A percentile compares a stretch with the other conserved stretches of the same genome.
Conservation (phyloP, 805 yeast genomes). For the Metschnikowia hibisci region DNA sequence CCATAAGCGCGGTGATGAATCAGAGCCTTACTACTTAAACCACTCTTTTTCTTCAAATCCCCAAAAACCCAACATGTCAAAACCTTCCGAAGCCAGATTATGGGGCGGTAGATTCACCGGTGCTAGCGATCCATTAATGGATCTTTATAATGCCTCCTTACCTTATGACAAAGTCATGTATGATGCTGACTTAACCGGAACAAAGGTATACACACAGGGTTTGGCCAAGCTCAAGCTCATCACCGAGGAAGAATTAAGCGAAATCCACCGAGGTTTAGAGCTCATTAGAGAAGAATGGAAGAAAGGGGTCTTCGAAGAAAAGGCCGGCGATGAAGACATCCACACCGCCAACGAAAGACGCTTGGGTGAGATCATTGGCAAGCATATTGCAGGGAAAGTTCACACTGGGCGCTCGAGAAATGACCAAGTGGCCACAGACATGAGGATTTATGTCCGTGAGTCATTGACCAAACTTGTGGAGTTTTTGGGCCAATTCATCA, state of each 20-base stretch:
- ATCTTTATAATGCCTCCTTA: slow-evolving; percentile 90
- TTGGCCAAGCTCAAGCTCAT: slow-evolving; percentile 73
- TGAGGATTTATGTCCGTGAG: slow-evolving; percentile 90
- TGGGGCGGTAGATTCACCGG: slow-evolving; percentile 99
- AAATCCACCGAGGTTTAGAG: slow-evolving; percentile 81
- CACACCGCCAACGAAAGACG: slow-evolving; percentile 99
- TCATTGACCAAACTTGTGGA: slow-evolving; percentile 58
- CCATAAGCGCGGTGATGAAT: slow-evolving; percentile 24
- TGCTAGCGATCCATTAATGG: slow-evolving; percentile 96
- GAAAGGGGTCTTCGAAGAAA: slow-evolving; percentile 59
- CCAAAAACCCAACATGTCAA: slow-evolving; percentile 12
- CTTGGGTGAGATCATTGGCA: slow-evolving; percentile 93
- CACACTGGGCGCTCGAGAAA: slow-evolving; percentile 99
- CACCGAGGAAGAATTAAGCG: slow-evolving; percentile 64
- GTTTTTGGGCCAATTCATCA: slow-evolving; percentile 58
- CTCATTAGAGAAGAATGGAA: slow-evolving; percentile 79
- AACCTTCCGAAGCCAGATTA: slow-evolving; percentile 66
- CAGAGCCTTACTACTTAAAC: slow-evolving; percentile 5
- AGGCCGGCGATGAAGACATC: slow-evolving; percentile 93
- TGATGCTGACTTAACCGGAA: slow-evolving; percentile 89
- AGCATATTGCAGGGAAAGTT: slow-evolving; percentile 91
- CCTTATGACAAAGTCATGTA: slow-evolving; percentile 96
- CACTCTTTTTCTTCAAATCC: not conserved
- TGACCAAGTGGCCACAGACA: slow-evolving; percentile 99
- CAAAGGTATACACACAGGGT: slow-evolving; percentile 88